These are phyloP conservation scores for Penicillium occitanis DNA, from an alignment of 2,329 filamentous ascomycete species.

Conservation along the genomic window DNA sequence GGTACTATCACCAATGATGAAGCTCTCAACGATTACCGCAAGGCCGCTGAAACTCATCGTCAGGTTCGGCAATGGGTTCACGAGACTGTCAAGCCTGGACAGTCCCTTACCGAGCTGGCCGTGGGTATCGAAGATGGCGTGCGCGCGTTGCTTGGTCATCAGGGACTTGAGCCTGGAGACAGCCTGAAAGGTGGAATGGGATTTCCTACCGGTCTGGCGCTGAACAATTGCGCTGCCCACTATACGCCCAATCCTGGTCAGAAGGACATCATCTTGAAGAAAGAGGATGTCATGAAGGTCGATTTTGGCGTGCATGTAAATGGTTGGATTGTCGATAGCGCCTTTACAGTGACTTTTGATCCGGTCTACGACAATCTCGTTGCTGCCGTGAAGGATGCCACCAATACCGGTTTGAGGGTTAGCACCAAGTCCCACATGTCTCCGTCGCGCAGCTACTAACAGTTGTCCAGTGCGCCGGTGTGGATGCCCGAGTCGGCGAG, in stretches of 20 bases:
- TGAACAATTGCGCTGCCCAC: conserved; percentile 58
- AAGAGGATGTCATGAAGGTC: conserved; percentile 77
- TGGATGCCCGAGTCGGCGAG: conserved; percentile 56
- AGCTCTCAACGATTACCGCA: conserved; percentile 56
- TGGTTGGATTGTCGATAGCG: conserved; percentile 76
- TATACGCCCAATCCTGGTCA: conserved; percentile 59
- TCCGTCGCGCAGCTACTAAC: conserved; percentile 18
- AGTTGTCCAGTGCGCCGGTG: conserved; percentile 48
- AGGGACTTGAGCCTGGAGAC: conserved; percentile 54
- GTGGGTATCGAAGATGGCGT: conserved; percentile 57
- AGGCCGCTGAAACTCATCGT: conserved; percentile 58
- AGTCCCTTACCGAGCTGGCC: conserved; percentile 51
- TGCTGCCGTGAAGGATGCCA: conserved; percentile 70
- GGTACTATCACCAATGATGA: conserved; percentile 46
- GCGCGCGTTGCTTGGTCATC: conserved; percentile 51
- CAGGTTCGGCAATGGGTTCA: conserved; percentile 56
- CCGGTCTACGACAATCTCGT: conserved; percentile 73
- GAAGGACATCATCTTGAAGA: conserved; percentile 68
- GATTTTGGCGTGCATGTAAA: conserved; percentile 81
- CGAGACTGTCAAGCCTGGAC: conserved; percentile 51
- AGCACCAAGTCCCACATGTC: neutral
- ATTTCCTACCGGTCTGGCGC: conserved; percentile 56
- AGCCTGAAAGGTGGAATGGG: conserved; percentile 54
- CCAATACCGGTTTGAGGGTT: conserved; percentile 59
- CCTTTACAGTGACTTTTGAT: conserved; percentile 77